Conservation (phyloP, 176 grass and related monocot genomes). For the Oryza glumipatula region DNA sequence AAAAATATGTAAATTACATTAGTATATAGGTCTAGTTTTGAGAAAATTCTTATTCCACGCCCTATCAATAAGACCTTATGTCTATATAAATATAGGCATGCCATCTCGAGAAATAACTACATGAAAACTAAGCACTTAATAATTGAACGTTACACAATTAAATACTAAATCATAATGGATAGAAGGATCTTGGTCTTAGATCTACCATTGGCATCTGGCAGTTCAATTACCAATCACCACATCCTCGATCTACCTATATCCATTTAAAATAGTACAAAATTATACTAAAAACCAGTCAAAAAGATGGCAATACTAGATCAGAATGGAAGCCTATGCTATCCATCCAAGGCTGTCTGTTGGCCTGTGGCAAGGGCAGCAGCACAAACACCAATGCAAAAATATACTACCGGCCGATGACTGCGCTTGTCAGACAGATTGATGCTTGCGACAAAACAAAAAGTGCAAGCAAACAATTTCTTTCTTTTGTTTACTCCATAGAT, state of each 20-base stretch:
- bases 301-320: conserved; percentile 13
- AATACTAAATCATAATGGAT: not conserved
- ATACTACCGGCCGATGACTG: conserved; percentile 43
- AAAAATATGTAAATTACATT: too few species aligned
- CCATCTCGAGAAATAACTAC: rapidly evolving
- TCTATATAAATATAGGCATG: not conserved
- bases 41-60: too few species aligned
- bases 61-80: too few species aligned
- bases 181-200: not conserved
- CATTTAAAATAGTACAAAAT: not conserved
- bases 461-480: conserved; percentile 25
- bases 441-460: conserved; percentile 59
- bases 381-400: conserved; percentile 31
- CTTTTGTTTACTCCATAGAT: not conserved
- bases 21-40: too few species aligned
- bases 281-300: conserved; percentile 34
- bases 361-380: conserved; percentile 23
- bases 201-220: not conserved
- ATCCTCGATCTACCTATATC: not conserved
- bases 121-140: not conserved
- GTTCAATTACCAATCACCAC: not conserved
- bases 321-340: conserved; percentile 36
- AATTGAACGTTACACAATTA: not conserved
- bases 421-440: conserved; percentile 31
- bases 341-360: conserved; percentile 18